phyloP scores from a whole-genome alignment of 163 green algal genomes.

The Scenedesmus sp. region DNA sequence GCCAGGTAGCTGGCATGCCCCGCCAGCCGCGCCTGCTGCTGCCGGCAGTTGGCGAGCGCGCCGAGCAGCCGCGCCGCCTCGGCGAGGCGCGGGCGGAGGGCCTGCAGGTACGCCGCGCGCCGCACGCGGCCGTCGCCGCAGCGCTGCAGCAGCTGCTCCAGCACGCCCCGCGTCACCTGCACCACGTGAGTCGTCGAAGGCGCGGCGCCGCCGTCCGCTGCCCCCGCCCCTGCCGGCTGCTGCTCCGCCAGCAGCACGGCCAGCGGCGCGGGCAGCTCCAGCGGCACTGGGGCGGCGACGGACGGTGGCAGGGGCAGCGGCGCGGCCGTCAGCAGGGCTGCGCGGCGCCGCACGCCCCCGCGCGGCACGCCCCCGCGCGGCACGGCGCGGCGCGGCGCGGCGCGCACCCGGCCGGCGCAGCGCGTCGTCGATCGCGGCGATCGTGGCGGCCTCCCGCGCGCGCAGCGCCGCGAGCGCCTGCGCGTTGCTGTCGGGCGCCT shows the following conservation, averaged over 20 bases:
- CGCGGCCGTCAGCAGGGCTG: neutral
- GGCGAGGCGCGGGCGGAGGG: neutral
- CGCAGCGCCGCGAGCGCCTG: constrained; percentile 14
- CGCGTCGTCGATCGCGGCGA: constrained; percentile 28
- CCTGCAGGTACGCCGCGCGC: neutral
- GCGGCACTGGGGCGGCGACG: neutral
- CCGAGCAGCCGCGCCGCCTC: constrained; percentile 14
- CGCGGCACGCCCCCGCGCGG: too few species aligned
- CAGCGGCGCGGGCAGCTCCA: neutral
- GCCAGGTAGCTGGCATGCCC: constrained; percentile 13
- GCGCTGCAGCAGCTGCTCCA: constrained; percentile 35
- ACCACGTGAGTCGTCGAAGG: constrained; percentile 1
- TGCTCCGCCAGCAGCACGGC: neutral
- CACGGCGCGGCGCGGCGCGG: too few species aligned
- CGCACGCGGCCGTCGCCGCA: constrained; percentile 16
- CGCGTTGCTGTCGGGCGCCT: constrained; percentile 25
- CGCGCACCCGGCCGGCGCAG: constrained; percentile 14
- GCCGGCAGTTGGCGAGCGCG: constrained; percentile 27
- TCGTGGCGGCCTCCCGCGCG: constrained; percentile 3
- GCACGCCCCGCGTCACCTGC: neutral
- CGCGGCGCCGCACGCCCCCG: too few species aligned
- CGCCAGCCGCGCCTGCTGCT: constrained; percentile 3
- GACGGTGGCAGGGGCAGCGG: too few species aligned
- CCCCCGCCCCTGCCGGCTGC: neutral
- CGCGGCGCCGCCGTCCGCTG: neutral